Evolutionary conservation across 805 yeast species (phyloP).

Genomic region (Wickerhamomyces pijperi): DNA sequence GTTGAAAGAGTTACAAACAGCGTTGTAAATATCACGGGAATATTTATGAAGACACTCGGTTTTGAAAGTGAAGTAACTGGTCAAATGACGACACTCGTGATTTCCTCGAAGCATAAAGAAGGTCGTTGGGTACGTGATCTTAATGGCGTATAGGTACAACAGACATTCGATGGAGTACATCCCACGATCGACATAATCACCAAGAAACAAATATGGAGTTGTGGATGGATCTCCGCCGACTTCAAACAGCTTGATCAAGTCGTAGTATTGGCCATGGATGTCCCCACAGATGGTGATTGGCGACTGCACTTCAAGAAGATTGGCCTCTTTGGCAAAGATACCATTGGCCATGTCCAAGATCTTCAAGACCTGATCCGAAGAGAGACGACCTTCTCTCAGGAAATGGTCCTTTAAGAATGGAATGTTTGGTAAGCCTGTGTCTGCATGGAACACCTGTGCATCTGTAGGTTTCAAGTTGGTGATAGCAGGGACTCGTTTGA

Average conservation of each 20-base stretch:
- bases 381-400: conserved; percentile 68
- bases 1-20: conserved; percentile 68
- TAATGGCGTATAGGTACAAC: conserved; percentile 66
- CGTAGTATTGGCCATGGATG: conserved; percentile 92
- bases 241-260: conserved; percentile 80
- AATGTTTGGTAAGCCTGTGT: conserved; percentile 60
- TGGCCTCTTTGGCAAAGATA: conserved; percentile 61
- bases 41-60: conserved; percentile 85
- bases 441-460: conserved; percentile 44
- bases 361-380: conserved; percentile 54
- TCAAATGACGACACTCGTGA: conserved; percentile 89
- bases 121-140: conserved; percentile 61
- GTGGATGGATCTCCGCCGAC: conserved; percentile 80
- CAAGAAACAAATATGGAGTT: conserved; percentile 76
- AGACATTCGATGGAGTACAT: conserved; percentile 78
- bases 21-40: conserved; percentile 51
- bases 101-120: conserved; percentile 85
- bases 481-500: conserved; percentile 50
- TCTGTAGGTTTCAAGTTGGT: conserved; percentile 56
- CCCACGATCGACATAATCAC: conserved; percentile 95
- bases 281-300: conserved; percentile 97
- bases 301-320: conserved; percentile 69
- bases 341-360: conserved; percentile 59
- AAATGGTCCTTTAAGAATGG: conserved; percentile 66
- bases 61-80: conserved; percentile 89